A percentile compares a stretch with the other conserved stretches of the same genome.
phyloP scores from a whole-genome alignment of 805 yeast genomes.

The Candida nitratophila region DNA sequence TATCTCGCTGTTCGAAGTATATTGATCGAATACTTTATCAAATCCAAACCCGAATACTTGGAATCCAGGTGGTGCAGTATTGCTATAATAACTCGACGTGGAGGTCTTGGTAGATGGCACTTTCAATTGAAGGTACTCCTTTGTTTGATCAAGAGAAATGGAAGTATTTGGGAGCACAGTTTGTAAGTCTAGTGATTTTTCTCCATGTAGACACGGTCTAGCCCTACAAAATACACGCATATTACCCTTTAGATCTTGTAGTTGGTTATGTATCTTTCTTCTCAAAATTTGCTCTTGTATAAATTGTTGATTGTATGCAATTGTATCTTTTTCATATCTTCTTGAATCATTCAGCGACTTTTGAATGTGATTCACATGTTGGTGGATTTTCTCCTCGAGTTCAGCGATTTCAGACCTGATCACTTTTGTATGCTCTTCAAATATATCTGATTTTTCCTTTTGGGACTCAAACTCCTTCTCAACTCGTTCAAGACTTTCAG shows the following conservation, averaged over 20 bases:
- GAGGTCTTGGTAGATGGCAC: conserved; percentile 9
- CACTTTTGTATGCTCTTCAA: conserved; percentile 2
- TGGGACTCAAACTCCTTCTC: conserved; percentile 1
- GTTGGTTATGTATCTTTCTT: conserved; percentile 57
- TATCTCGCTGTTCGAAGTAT: conserved; percentile 49
- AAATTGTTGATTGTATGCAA: conserved; percentile 18
- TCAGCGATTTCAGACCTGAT: conserved; percentile 5
- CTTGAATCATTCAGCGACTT: conserved; percentile 1
- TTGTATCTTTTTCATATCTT: conserved; percentile 17
- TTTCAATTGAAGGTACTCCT: conserved; percentile 22
- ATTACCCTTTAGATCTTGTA: conserved; percentile 88
- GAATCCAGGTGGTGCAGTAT: neutral
- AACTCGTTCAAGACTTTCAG: neutral
- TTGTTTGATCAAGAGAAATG: neutral
- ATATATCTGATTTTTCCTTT: conserved; percentile 2
- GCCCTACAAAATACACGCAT: conserved; percentile 87
- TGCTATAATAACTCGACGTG: neutral
- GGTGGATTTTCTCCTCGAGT: conserved; percentile 1
- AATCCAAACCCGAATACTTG: conserved; percentile 47
- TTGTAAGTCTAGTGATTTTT: neutral
- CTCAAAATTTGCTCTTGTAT: conserved; percentile 31
- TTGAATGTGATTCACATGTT: neutral
- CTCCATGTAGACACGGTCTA: conserved; percentile 41
- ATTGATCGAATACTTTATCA: conserved; percentile 66
- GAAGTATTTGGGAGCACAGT: conserved; percentile 8